Base-by-base conservation (phyloP, 1,284 basidiomycete species). In the Trichosporon sp. region DNA sequence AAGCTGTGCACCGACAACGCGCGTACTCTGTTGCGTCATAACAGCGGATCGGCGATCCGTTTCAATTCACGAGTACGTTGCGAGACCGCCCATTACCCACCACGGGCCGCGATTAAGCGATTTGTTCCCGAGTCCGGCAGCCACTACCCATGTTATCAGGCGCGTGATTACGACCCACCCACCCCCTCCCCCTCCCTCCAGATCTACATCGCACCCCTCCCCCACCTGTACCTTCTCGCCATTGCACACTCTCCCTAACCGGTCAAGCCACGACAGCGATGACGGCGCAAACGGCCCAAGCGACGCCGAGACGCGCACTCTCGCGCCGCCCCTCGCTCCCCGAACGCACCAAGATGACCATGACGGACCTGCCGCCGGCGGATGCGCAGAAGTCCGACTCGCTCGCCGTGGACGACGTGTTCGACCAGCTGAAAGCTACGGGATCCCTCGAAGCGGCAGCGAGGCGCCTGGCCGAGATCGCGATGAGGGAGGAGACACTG, bases 351-450 rank as follows among this genome's bases (percentile, higher is more conserved):
- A 6, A 31, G n/a, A 77, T 77, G 21, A 70, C 65, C 16, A 16
- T 69, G 2, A 64, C 71, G 7, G 68, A 68, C 37, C 66, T 38
- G 14, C 75, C 80, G 2, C 81, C 81, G 4, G 70, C 73, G 16
- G 81, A 83, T 73, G 77, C 80, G 2, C 43, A 66, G 32, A 78
- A 78, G 66, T 70, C 81, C 2, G 81, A 83, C 75, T 76, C 77
- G 19, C 68, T 72, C 10, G 81, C 81, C 1, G 74, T 83, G 3
- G 75, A 76, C 37, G 80, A 82, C 66, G 79, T 83, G 2, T 77
- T 76, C 68, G 59, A 64, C 12, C 74, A 79, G 43, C 78, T 83
- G 2, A 73, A 74, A n/a, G 71, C 73, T 8, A 80, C 79, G 0
- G 81, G 81, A 5, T 74, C 72, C 8, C 43, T 83, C 4, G 74